Conservation (phyloP, 768 basidiomycete genomes). For the Leccinellum rugosiceps region DNA sequence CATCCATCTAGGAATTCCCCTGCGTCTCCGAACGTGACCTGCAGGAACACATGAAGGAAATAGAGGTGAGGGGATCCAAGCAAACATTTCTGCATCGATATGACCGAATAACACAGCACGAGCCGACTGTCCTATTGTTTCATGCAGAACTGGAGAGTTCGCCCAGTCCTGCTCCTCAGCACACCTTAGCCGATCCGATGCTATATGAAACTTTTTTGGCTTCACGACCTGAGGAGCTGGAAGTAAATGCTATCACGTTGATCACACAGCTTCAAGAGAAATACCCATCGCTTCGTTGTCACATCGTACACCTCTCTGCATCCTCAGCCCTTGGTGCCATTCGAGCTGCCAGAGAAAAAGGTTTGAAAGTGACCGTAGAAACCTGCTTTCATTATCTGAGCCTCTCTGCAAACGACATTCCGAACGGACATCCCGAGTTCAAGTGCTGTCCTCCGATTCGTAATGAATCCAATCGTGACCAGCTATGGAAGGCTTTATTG, state of each 20-base stretch:
- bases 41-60: constrained; percentile 61
- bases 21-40: constrained; percentile 74
- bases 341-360: constrained; percentile 59
- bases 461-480: constrained; percentile 63
- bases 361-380: constrained; percentile 82
- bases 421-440: constrained; percentile 76
- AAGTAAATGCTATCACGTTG: constrained; percentile 76
- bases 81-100: constrained; percentile 2
- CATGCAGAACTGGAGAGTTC: constrained; percentile 80
- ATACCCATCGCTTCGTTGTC: constrained; percentile 72
- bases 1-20: constrained; percentile 84
- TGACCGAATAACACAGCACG: constrained; percentile 43
- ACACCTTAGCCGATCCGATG: constrained; percentile 40
- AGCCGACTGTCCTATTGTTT: constrained; percentile 74
- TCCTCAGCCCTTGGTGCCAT: constrained; percentile 77
- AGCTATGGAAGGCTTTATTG: constrained; percentile 76
- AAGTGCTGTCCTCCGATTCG: constrained; percentile 98
- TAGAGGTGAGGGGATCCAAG: constrained; percentile 50
- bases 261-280: constrained; percentile 61
- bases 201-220: constrained; percentile 78
- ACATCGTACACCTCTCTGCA: constrained; percentile 95
- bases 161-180: constrained; percentile 11
- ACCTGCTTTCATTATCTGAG: constrained; percentile 98
- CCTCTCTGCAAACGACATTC: constrained; percentile 69
- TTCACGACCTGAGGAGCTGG: constrained; percentile 80